These are phyloP conservation scores for Gardenia jasminoides DNA, from an alignment of 257 asterid species.

Conservation along the genomic window DNA sequence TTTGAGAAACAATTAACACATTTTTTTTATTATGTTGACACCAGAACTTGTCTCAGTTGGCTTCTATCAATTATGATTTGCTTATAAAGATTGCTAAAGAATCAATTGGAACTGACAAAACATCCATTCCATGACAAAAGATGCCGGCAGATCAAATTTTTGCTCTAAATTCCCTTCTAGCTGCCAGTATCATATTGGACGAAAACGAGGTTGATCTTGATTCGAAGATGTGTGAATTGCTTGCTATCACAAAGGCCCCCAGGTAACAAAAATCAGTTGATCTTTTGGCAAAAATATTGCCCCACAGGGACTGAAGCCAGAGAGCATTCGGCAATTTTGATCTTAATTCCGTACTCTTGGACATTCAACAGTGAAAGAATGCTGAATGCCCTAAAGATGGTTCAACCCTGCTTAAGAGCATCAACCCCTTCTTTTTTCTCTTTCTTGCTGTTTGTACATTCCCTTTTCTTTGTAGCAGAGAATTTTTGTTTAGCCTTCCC, in stretches of 20 bases:
- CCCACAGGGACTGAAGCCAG: constrained; percentile 4
- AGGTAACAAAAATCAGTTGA: background rate
- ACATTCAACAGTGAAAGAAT: background rate
- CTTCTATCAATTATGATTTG: constrained; percentile 83
- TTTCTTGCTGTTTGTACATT: background rate
- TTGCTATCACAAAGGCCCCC: background rate
- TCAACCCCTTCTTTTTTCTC: background rate
- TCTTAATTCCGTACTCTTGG: background rate
- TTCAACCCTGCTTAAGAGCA: background rate
- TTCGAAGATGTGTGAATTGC: constrained; percentile 4
- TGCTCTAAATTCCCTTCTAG: background rate
- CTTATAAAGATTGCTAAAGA: constrained; percentile 57
- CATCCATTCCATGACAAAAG: constrained; percentile 28
- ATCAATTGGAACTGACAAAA: constrained; percentile 36
- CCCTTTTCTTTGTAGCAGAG: background rate
- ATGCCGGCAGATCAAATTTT: background rate
- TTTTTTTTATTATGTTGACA: background rate
- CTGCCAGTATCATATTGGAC: constrained; percentile 2
- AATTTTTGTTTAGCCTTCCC: background rate
- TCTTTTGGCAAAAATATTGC: background rate
- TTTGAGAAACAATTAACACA: constrained; percentile 8
- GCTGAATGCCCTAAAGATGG: background rate
- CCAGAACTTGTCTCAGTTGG: constrained; percentile 87
- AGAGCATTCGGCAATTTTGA: background rate
- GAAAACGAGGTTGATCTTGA: background rate